Evolutionary conservation across 78 protist genomes (phyloP).

Genomic region (Dictyostelium intermedium): DNA sequence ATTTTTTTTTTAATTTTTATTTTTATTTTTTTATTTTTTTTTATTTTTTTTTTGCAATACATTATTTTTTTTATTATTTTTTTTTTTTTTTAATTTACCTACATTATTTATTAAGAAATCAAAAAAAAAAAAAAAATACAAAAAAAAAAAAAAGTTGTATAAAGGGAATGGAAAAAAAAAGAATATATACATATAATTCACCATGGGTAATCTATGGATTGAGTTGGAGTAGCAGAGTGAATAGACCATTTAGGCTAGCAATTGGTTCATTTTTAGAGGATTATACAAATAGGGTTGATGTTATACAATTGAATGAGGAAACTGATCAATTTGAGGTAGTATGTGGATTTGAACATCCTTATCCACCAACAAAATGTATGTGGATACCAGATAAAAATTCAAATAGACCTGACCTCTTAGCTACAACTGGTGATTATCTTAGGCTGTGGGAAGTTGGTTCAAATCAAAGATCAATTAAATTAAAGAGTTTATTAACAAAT

Average conservation of each 20-base stretch:
- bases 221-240: slow-evolving; percentile 90
- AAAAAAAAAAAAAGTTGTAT: too few relatives aligned
- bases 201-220: slow-evolving; percentile 91
- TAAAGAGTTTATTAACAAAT: slow-evolving; percentile 81
- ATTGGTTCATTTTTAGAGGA: slow-evolving; percentile 95
- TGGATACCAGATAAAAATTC: slow-evolving; percentile 89
- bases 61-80: too few relatives aligned
- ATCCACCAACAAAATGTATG: slow-evolving; percentile 97
- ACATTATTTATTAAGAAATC: too few relatives aligned
- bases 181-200: slow-evolving; percentile 78
- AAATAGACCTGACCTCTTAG: slow-evolving; percentile 90
- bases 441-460: slow-evolving; percentile 92
- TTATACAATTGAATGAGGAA: slow-evolving; percentile 81
- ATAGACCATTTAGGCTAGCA: slow-evolving; percentile 92
- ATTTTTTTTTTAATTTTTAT: too few relatives aligned
- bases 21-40: too few relatives aligned
- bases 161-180: slow-evolving; percentile 2
- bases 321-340: slow-evolving; percentile 38
- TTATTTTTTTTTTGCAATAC: too few relatives aligned
- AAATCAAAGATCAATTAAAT: slow-evolving; percentile 44
- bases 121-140: too few relatives aligned
- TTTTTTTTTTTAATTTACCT: too few relatives aligned
- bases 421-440: slow-evolving; percentile 97
- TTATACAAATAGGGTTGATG: slow-evolving; percentile 86
- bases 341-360: slow-evolving; percentile 92